Evolutionary conservation across 2,329 filamentous ascomycete genomes (phyloP).

Genomic region (Aaosphaeria arxii): DNA sequence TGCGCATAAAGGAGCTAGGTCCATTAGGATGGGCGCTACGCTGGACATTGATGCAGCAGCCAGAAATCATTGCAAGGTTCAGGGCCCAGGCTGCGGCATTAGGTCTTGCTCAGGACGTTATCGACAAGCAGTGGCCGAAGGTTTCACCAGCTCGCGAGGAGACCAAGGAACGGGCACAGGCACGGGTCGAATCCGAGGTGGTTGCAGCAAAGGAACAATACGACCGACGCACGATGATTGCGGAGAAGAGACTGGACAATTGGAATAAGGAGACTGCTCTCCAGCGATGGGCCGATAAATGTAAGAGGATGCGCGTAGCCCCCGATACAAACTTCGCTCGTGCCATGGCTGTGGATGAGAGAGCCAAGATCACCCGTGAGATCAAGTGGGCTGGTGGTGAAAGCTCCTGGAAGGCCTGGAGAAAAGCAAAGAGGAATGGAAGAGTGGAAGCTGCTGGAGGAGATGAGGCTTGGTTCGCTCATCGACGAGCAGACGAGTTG

Average conservation of each 20-base stretch:
- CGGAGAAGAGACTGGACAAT: not conserved
- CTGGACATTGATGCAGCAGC: conserved; percentile 84
- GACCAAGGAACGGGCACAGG: not conserved
- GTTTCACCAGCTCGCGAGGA: conserved; percentile 3
- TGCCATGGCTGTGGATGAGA: not conserved
- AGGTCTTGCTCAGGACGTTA: conserved; percentile 55
- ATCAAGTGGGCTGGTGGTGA: not conserved
- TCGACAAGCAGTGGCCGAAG: conserved; percentile 28
- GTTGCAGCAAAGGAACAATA: not conserved
- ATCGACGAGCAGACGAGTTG: not conserved
- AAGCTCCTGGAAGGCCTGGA: not conserved
- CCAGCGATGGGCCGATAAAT: not conserved
- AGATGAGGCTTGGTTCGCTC: not conserved
- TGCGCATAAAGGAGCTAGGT: conserved; percentile 80
- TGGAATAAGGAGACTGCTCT: not conserved
- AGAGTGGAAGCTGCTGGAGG: not conserved
- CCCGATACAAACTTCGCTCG: not conserved
- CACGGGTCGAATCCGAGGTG: not conserved
- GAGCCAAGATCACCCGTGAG: not conserved
- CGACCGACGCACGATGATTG: not conserved
- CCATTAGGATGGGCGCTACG: conserved; percentile 86
- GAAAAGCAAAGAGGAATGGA: not conserved
- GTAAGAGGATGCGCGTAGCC: not conserved
- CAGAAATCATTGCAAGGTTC: conserved; percentile 63
- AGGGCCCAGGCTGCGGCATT: conserved; percentile 61